phyloP scores from a whole-genome alignment of 805 yeast species.

The Sugiyamaella americana region DNA sequence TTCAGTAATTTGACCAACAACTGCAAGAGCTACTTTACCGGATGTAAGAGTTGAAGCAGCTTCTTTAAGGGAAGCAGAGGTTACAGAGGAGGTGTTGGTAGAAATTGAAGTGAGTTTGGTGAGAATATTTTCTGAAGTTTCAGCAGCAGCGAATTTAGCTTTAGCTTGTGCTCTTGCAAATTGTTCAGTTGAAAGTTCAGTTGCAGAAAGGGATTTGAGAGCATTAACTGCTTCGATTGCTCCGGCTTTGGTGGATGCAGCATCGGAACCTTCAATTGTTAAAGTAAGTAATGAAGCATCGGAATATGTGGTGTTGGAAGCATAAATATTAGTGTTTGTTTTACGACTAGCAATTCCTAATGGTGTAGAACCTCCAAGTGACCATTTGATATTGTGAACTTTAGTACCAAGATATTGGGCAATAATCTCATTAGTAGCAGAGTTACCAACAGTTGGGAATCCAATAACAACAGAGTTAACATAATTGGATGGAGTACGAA shows the following conservation, averaged over 20 bases:
- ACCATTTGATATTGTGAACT: constrained; percentile 48
- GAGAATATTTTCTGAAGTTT: constrained; percentile 29
- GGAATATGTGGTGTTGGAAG: constrained; percentile 55
- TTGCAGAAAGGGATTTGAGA: constrained; percentile 26
- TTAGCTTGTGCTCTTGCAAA: constrained; percentile 50
- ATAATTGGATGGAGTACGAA: constrained; percentile 48
- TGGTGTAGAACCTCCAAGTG: constrained; percentile 42
- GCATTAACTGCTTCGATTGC: constrained; percentile 40
- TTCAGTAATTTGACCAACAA: constrained; percentile 79
- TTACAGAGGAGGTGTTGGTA: constrained; percentile 34
- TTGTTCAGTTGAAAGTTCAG: constrained; percentile 26
- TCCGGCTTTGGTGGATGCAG: constrained; percentile 52
- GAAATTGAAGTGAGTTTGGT: constrained; percentile 41
- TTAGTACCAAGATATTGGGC: constrained; percentile 54
- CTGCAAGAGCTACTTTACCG: constrained; percentile 73
- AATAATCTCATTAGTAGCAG: constrained; percentile 60
- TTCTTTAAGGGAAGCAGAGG: constrained; percentile 32
- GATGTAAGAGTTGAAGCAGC: constrained; percentile 31
- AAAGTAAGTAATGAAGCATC: constrained; percentile 79
- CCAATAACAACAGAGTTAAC: constrained; percentile 73
- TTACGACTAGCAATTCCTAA: constrained; percentile 41
- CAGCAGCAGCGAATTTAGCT: constrained; percentile 53
- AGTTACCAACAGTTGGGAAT: constrained; percentile 55
- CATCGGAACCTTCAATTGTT: constrained; percentile 52
- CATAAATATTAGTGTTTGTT: constrained; percentile 43